Conservation (phyloP, 1,284 basidiomycete genomes). For the Veloboletus limbatus region DNA sequence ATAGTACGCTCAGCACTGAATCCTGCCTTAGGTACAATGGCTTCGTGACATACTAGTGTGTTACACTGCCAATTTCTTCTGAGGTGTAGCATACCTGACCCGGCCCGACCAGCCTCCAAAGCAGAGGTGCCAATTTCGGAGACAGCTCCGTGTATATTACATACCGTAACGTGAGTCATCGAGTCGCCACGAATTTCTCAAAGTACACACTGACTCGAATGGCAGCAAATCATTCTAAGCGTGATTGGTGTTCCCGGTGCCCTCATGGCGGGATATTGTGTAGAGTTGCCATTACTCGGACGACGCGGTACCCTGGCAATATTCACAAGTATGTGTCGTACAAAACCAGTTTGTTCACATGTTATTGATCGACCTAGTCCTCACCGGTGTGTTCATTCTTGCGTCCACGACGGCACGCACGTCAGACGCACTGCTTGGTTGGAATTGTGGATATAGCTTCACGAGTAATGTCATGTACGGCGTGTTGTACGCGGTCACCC, state of each 20-base stretch:
- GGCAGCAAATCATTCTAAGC: conserved; percentile 63
- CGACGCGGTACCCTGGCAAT: conserved; percentile 61
- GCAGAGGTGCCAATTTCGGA: conserved; percentile 60
- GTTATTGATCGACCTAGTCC: conserved; percentile 35
- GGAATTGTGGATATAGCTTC: conserved; percentile 65
- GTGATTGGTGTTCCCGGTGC: conserved; percentile 70
- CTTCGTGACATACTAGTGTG: conserved; percentile 63
- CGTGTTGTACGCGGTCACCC: conserved; percentile 67
- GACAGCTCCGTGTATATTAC: conserved; percentile 62
- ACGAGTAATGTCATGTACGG: conserved; percentile 76
- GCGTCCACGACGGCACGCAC: conserved; percentile 67
- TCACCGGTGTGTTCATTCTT: conserved; percentile 73
- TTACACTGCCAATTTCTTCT: conserved; percentile 4
- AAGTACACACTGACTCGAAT: conserved; percentile 3
- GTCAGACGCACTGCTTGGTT: conserved; percentile 64
- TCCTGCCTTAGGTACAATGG: conserved; percentile 45
- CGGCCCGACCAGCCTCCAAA: conserved; percentile 45
- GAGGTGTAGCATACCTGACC: neutral
- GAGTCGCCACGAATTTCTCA: neutral
- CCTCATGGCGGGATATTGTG: conserved; percentile 56
- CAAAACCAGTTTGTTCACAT: neutral
- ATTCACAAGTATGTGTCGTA: conserved; percentile 44
- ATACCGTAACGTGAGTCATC: conserved; percentile 56
- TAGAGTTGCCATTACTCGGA: conserved; percentile 58
- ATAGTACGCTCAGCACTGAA: conserved; percentile 3